Evolutionary conservation across 257 asterid genomes (phyloP), one percentile per base, ranked within the genome.

Genomic region (Osmanthus fragrans): DNA sequence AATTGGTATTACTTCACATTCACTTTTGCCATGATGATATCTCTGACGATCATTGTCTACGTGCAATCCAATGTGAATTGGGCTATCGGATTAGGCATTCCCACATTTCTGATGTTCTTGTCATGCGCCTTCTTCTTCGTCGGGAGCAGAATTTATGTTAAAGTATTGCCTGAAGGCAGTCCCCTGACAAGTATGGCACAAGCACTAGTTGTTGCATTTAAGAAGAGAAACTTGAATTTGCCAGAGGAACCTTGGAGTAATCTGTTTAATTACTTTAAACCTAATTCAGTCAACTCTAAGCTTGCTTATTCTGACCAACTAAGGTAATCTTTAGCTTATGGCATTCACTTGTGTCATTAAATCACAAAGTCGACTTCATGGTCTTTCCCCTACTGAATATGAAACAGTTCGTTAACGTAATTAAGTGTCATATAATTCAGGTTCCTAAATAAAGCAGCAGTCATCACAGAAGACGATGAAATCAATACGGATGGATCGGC

Each of bases 401-500:
- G 11, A 37, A 37, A 37, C 42, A 37, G 8, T 37, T 37, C 42
- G 2, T 37, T 37, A 39, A 39, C 2, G 42, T 37, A 37, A 37
- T 39, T 39, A 37, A 7, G 42, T 37, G 12, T 39, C 45, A 39
- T 39, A 39, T 39, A 39, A 39, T 4, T 11, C 34, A 34, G 72
- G 42, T 60, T 13, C 72, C 25, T 51, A 32, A 51, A 58, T 13
- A 78, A 34, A 45, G 82, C 82, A 21, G 79, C 79, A 21, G 70
- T 82, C 56, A 64, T 1, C 33, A 73, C 82, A n/a, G 73, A 74
- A 1, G 79, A 77, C 29, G 80, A 75, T 60, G 73, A 58, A 2
- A 21, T 73, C 27, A 73, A 73, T 56, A 1, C 81, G 0, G 76
- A 77, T 15, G 85, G 85, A 42, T 73, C 81, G 7, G 76, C 82